Conservation (phyloP, 441 rosid genomes). For the Populus hybrid region DNA sequence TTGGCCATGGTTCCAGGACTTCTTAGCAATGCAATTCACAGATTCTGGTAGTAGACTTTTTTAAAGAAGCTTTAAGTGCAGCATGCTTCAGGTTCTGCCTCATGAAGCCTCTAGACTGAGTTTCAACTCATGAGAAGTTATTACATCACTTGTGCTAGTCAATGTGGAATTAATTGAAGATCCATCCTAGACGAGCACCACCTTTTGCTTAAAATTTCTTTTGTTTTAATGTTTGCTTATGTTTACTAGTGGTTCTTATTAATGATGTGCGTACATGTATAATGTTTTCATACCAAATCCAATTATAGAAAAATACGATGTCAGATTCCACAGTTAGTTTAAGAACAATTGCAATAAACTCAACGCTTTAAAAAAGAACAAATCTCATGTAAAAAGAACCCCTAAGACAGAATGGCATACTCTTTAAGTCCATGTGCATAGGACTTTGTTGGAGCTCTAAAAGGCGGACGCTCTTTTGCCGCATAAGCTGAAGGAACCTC, state of each 20-base stretch:
- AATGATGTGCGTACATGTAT: neutral
- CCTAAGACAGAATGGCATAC: slow-evolving; percentile 38
- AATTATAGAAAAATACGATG: neutral
- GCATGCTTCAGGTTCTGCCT: no score
- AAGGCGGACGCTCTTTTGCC: slow-evolving; percentile 53
- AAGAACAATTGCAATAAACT: neutral
- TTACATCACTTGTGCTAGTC: neutral
- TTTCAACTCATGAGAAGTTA: no score
- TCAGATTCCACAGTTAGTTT: neutral
- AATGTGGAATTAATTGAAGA: neutral
- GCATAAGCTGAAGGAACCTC: slow-evolving; percentile 64
- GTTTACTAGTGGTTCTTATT: no score
- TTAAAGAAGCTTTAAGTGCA: no score
- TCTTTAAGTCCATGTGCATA: slow-evolving; percentile 84
- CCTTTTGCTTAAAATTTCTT: neutral
- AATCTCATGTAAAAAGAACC: neutral
- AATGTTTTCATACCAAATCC: neutral
- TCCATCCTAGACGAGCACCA: neutral
- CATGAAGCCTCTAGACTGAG: no score
- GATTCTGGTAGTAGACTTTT: no score
- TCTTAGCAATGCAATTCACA: no score
- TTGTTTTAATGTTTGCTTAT: neutral
- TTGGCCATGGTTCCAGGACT: no score
- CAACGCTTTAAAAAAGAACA: neutral
- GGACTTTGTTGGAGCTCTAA: slow-evolving; percentile 67